Evolutionary conservation across 2,329 filamentous ascomycete species (phyloP), one percentile per base, ranked within the genome.

Genomic region (Aspergillus hortae): DNA sequence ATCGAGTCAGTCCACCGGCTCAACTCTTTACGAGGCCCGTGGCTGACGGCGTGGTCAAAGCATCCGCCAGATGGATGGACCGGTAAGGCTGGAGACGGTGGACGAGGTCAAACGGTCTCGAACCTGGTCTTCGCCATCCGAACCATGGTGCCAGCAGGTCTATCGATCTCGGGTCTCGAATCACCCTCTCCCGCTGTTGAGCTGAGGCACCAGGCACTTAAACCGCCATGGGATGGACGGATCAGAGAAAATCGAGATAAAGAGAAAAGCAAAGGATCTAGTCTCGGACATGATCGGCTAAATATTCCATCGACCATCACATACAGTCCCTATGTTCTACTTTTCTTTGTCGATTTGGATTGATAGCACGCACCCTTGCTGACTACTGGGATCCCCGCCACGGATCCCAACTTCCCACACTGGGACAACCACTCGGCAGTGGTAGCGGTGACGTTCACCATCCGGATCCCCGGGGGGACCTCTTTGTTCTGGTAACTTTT

Each of bases 401-500:
- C 40, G 19, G 40, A 12, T 19, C 40, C 40, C 23, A 23, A 23
- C 5, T 23, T 23, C 23, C 23, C 40, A 40, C 14, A 12, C 36
- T 12, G 38, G 33, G 41, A 21, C 48, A 45, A 23, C 42, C 43
- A 46, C 44, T 35, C 27, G 45, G 36, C n/a, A 10, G 14, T 12
- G n/a, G 48, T 38, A 42, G 44, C 46, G 44, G 56, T 59, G 57
- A 59, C 57, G 57, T 59, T 55, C 51, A 56, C 56, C 51, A 58
- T 55, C 56, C 46, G 54, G 48, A 46, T 46, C 42, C 45, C 27
- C 30, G 46, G 49, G 46, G n/a, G 17, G 27, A 38, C 9, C 38
- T 43, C 38, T 52, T 50, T 55, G 50, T 55, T 46, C 46, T 42
- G 43, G 46, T 55, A 55, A 35, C 46, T 55, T 52, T 55, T 14